Conservation (phyloP, 2,329 filamentous ascomycete species). For the Aureobasidium sp. region DNA sequence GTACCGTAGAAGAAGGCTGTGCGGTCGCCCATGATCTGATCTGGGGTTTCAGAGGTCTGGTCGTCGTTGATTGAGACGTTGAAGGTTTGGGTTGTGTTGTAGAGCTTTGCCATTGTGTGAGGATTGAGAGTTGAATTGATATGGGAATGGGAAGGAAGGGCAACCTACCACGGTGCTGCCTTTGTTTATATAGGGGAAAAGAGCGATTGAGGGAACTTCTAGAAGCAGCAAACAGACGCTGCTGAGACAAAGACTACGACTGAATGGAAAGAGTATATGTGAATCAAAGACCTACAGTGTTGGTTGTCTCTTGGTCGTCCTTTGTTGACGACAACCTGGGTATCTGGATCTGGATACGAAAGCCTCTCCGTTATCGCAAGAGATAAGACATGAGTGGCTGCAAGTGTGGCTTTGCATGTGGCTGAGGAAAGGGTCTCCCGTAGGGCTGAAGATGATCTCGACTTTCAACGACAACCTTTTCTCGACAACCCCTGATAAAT, state of each 20-base stretch:
- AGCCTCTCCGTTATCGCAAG: neutral
- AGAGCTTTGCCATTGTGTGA: too few species aligned
- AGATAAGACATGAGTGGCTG: conserved; percentile 3
- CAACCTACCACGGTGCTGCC: too few species aligned
- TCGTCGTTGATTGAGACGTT: neutral
- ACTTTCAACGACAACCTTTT: conserved; percentile 12
- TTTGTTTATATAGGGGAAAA: neutral
- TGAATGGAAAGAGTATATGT: neutral
- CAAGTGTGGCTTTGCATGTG: neutral
- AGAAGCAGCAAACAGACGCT: neutral
- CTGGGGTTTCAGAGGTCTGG: too few species aligned
- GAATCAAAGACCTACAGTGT: neutral
- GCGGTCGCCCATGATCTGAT: conserved; percentile 43
- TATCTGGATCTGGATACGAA: neutral
- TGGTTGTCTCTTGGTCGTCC: neutral
- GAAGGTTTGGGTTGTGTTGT: too few species aligned
- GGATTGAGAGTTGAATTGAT: too few species aligned
- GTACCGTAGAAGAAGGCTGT: conserved; percentile 60
- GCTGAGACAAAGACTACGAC: neutral
- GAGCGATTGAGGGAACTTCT: neutral
- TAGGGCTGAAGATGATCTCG: conserved; percentile 9
- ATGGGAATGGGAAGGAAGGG: too few species aligned
- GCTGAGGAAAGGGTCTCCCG: neutral
- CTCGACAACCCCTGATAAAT: conserved; percentile 12
- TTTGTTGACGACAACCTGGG: neutral